Evolutionary conservation across 164 flowering plant species (phyloP).

Genomic region (Annona squamosa): DNA sequence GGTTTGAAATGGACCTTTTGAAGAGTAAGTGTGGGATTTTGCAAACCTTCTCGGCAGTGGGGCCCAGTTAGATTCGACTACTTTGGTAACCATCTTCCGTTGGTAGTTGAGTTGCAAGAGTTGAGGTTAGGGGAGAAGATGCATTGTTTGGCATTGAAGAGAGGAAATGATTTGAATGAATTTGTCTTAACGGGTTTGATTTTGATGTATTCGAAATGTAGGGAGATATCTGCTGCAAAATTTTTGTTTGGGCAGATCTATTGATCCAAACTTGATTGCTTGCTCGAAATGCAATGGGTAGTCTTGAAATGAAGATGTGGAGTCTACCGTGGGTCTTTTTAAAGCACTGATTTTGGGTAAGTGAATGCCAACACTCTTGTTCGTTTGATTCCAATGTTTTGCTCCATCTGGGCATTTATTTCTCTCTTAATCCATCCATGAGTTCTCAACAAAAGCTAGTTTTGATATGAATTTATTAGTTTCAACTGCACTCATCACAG

Average conservation of each 20-base stretch:
- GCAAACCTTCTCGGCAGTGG: slow-evolving; percentile 34
- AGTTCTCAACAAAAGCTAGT: slow-evolving; percentile 50
- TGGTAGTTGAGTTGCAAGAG: slow-evolving; percentile 64
- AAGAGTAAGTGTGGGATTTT: slow-evolving; percentile 44
- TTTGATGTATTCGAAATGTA: slow-evolving; percentile 74
- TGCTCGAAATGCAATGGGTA: slow-evolving; percentile 77
- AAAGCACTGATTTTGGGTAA: slow-evolving; percentile 33
- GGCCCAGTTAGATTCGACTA: slow-evolving; percentile 46
- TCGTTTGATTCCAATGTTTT: slow-evolving; percentile 64
- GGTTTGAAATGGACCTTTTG: slow-evolving; percentile 35
- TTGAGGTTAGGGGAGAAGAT: slow-evolving; percentile 51
- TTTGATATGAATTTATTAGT: slow-evolving; percentile 39
- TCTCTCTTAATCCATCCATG: slow-evolving; percentile 45
- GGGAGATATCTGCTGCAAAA: slow-evolving; percentile 35
- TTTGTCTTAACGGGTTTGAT: slow-evolving; percentile 68
- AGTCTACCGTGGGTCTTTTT: slow-evolving; percentile 43
- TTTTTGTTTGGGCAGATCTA: slow-evolving; percentile 47
- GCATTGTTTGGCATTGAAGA: slow-evolving; percentile 57
- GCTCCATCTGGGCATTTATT: slow-evolving; percentile 53
- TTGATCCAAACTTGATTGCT: slow-evolving; percentile 51
- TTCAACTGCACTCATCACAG: slow-evolving; percentile 73
- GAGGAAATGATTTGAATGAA: slow-evolving; percentile 38
- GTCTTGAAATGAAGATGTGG: slow-evolving; percentile 46
- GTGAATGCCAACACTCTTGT: slow-evolving; percentile 76
- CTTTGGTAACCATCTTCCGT: slow-evolving; percentile 56